Conservation (phyloP, 345 rosid genomes). For the Garcia nutans region DNA sequence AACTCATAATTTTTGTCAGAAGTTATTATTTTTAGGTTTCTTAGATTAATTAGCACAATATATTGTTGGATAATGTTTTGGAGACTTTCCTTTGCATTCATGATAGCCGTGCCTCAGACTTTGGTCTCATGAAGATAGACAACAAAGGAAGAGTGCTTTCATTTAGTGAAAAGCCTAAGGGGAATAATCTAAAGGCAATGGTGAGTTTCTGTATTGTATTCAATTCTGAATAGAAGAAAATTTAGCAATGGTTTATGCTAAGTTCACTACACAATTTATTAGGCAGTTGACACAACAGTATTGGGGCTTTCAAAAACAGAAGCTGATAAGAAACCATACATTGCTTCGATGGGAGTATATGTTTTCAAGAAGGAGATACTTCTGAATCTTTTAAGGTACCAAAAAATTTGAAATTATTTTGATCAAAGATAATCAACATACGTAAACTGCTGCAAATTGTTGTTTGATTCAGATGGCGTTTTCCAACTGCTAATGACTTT, state of each 20-base stretch:
- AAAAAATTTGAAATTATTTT: not conserved
- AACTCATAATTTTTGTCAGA: slow-evolving; percentile 12
- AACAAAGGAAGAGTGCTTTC: slow-evolving; percentile 73
- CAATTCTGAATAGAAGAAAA: not conserved
- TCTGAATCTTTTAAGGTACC: slow-evolving; percentile 85
- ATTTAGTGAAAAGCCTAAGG: slow-evolving; percentile 94
- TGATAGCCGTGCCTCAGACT: slow-evolving; percentile 94
- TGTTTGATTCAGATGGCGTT: slow-evolving; percentile 75
- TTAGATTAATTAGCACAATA: not conserved
- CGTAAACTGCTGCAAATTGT: not conserved
- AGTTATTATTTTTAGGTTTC: no score
- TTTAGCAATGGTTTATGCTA: slow-evolving; percentile 1
- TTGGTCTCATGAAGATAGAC: slow-evolving; percentile 97
- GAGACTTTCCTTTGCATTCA: slow-evolving; percentile 26
- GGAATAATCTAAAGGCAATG: slow-evolving; percentile 75
- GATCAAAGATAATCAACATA: not conserved
- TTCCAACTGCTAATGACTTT: slow-evolving; percentile 95
- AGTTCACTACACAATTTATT: slow-evolving; percentile 24
- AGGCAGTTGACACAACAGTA: slow-evolving; percentile 87
- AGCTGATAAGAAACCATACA: slow-evolving; percentile 87
- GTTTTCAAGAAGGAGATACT: slow-evolving; percentile 94
- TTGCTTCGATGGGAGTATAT: slow-evolving; percentile 97
- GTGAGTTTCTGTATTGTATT: slow-evolving; percentile 33
- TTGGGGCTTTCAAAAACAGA: slow-evolving; percentile 78
- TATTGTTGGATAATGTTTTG: slow-evolving; percentile 1